Conservation (phyloP, 2,329 filamentous ascomycete genomes). For the Cryphonectria nitschkei region DNA sequence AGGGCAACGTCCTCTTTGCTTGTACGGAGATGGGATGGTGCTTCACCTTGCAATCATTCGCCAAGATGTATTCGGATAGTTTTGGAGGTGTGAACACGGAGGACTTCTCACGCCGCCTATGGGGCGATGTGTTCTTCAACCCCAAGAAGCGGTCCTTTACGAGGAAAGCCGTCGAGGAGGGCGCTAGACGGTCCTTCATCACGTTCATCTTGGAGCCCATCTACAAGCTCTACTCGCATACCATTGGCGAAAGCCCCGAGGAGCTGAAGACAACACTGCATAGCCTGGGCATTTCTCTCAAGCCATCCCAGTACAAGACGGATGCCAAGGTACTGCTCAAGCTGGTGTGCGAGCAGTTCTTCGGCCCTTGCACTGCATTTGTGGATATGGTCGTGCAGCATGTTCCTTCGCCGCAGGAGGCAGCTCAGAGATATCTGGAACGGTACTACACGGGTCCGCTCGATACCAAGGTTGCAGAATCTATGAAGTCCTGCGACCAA, state of each 20-base stretch:
- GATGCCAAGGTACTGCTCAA: slow-evolving; percentile 89
- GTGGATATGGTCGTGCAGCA: slow-evolving; percentile 95
- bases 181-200: slow-evolving; percentile 84
- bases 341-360: slow-evolving; percentile 92
- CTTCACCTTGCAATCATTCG: slow-evolving; percentile 91
- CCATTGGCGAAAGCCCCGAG: slow-evolving; percentile 86
- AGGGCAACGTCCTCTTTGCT: slow-evolving; percentile 96
- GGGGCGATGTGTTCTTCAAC: slow-evolving; percentile 98
- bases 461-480: slow-evolving; percentile 77
- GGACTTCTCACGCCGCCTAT: slow-evolving; percentile 84
- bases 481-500: slow-evolving; percentile 82
- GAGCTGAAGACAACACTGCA: slow-evolving; percentile 80
- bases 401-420: slow-evolving; percentile 82
- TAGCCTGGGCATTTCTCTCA: slow-evolving; percentile 80
- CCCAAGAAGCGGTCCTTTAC: slow-evolving; percentile 89
- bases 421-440: slow-evolving; percentile 75
- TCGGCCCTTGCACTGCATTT: slow-evolving; percentile 85
- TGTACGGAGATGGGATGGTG: slow-evolving; percentile 95
- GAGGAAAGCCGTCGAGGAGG: slow-evolving; percentile 80
- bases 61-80: slow-evolving; percentile 92
- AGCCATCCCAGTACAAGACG: slow-evolving; percentile 88
- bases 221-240: slow-evolving; percentile 96
- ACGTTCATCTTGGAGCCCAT: slow-evolving; percentile 95
- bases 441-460: slow-evolving; percentile 90
- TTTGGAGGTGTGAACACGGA: slow-evolving; percentile 80